Evolutionary conservation across 768 basidiomycete species (phyloP).

Genomic region (Favolaschia claudopus): DNA sequence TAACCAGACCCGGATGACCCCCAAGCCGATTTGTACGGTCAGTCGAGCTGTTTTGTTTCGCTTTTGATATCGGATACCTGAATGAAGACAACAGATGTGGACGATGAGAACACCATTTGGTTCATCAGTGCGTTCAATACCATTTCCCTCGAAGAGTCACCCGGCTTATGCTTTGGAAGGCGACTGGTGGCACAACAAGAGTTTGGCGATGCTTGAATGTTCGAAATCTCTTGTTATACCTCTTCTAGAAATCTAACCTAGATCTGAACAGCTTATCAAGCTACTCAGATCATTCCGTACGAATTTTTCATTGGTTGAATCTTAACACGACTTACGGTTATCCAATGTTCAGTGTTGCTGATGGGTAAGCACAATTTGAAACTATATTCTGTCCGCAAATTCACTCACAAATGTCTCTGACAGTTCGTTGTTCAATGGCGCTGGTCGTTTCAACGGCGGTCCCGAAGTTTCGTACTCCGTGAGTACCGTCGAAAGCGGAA

Average conservation of each 20-base stretch:
- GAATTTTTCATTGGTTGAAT: too few relatives aligned
- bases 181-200: conserved; percentile 51
- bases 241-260: too few relatives aligned
- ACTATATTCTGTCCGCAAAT: neutral
- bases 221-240: too few relatives aligned
- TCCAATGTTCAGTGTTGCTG: too few relatives aligned
- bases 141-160: too few relatives aligned
- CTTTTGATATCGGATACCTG: too few relatives aligned
- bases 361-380: too few relatives aligned
- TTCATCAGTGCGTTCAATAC: too few relatives aligned
- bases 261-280: conserved; percentile 26
- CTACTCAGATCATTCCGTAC: conserved; percentile 35
- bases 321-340: too few relatives aligned
- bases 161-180: too few relatives aligned
- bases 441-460: conserved; percentile 50
- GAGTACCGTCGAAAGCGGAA: conserved; percentile 48
- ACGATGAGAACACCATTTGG: conserved; percentile 41
- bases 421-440: conserved; percentile 55
- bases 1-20: conserved; percentile 50
- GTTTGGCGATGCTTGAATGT: conserved; percentile 35
- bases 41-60: too few relatives aligned
- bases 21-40: conserved; percentile 45
- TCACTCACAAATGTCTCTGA: conserved; percentile 30
- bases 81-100: too few relatives aligned
- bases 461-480: conserved; percentile 47